Percentiles rank a stretch among this genome's conserved stretches.
phyloP scores from a whole-genome alignment of 805 yeast genomes.

The Saccharomycopsis vini region DNA sequence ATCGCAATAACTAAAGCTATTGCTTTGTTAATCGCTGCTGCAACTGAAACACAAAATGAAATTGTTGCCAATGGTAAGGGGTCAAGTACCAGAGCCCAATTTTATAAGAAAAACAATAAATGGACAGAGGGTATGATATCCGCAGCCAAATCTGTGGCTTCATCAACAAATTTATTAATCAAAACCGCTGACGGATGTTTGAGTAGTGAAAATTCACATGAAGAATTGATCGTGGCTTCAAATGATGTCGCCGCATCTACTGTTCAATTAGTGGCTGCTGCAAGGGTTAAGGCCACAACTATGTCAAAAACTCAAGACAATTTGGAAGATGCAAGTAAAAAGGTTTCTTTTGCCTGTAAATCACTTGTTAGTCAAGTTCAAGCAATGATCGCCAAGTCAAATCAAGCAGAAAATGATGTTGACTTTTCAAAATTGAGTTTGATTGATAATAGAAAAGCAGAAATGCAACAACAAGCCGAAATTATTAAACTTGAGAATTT shows the following conservation, averaged over 20 bases:
- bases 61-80: constrained; percentile 69
- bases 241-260: constrained; percentile 90
- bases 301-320: constrained; percentile 69
- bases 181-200: constrained; percentile 82
- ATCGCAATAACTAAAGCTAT: constrained; percentile 74
- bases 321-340: constrained; percentile 58
- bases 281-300: constrained; percentile 74
- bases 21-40: constrained; percentile 58
- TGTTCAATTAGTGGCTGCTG: constrained; percentile 85
- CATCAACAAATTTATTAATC: constrained; percentile 71
- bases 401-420: constrained; percentile 30
- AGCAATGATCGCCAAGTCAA: constrained; percentile 35
- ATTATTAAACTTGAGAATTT: constrained; percentile 75
- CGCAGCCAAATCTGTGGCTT: constrained; percentile 82
- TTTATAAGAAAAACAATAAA: constrained; percentile 77
- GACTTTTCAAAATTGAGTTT: constrained; percentile 64
- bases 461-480: constrained; percentile 91
- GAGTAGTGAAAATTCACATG: constrained; percentile 54
- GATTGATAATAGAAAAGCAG: constrained; percentile 75
- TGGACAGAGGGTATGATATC: constrained; percentile 93
- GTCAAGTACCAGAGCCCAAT: constrained; percentile 55
- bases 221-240: constrained; percentile 81
- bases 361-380: constrained; percentile 64
- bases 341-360: constrained; percentile 71
- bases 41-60: constrained; percentile 74